A percentile compares a stretch with the other conserved stretches of the same genome.
Conservation (phyloP, 345 rosid genomes). For the Crucihimalaya himalaica region DNA sequence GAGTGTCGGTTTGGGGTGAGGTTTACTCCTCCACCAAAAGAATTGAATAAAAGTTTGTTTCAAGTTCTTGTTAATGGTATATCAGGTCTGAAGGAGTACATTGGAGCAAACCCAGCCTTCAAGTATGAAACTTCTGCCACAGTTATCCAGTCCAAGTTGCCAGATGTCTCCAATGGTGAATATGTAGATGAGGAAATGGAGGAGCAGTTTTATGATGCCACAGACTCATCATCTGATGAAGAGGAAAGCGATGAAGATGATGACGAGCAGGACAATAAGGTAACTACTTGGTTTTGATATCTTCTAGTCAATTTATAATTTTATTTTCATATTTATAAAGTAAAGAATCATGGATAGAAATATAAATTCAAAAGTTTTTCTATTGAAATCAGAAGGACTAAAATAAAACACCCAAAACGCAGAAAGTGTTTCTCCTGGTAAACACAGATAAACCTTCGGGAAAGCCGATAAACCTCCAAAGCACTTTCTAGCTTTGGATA, state of each 20-base stretch:
- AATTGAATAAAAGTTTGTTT: no score
- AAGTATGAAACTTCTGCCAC: conserved; percentile 54
- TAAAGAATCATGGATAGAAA: conserved; percentile 1
- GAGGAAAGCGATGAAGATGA: conserved; percentile 66
- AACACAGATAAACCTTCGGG: neutral
- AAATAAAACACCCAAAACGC: conserved; percentile 1
- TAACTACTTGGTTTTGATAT: conserved; percentile 34
- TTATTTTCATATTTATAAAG: neutral
- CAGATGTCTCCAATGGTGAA: conserved; percentile 54
- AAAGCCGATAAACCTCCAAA: neutral
- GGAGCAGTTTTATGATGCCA: conserved; percentile 95
- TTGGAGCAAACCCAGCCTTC: conserved; percentile 87
- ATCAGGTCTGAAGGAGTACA: conserved; percentile 90
- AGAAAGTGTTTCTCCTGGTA: conserved; percentile 9
- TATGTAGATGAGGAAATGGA: conserved; percentile 60
- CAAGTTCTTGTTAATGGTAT: conserved; percentile 25
- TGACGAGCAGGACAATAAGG: conserved; percentile 50
- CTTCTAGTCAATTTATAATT: conserved; percentile 4
- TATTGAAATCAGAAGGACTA: neutral
- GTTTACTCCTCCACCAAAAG: no score
- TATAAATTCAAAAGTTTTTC: neutral
- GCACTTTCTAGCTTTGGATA: conserved; percentile 21
- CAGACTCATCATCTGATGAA: conserved; percentile 75
- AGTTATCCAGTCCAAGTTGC: conserved; percentile 57
- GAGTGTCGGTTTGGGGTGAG: no score